A percentile compares a stretch with the other conserved stretches of the same genome.
phyloP scores from a whole-genome alignment of 805 yeast genomes.

The Ogataea paraovalis region DNA sequence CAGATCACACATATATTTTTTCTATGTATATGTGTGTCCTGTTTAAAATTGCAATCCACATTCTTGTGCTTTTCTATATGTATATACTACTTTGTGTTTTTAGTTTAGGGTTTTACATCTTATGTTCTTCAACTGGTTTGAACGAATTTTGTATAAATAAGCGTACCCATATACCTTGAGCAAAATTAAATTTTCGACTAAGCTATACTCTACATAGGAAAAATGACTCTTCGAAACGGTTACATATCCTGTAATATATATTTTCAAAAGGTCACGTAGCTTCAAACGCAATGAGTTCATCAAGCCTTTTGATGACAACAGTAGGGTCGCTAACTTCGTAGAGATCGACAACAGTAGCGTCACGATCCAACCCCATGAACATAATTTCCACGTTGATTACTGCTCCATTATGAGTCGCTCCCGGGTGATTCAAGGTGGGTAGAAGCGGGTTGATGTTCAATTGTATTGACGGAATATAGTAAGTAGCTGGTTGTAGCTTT shows the following conservation, averaged over 20 bases:
- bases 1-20: too few relatives aligned
- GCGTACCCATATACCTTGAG: too few relatives aligned
- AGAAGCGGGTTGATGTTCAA: slow-evolving; percentile 12
- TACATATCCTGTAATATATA: slow-evolving; percentile 1
- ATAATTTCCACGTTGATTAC: slow-evolving; percentile 23
- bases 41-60: too few relatives aligned
- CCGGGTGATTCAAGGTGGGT: slow-evolving; percentile 2
- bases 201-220: too few relatives aligned
- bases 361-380: slow-evolving; percentile 10
- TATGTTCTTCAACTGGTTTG: too few relatives aligned
- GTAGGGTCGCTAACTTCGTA: slow-evolving; percentile 19
- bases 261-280: not conserved
- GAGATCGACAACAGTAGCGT: slow-evolving; percentile 17
- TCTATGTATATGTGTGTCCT: too few relatives aligned
- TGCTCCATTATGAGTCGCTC: slow-evolving; percentile 14
- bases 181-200: too few relatives aligned
- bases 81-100: not conserved
- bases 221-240: too few relatives aligned
- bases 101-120: not conserved
- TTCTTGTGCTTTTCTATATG: not conserved
- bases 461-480: not conserved
- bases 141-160: too few relatives aligned
- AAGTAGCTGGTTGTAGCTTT: too few relatives aligned
- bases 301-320: slow-evolving; percentile 10
- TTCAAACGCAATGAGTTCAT: slow-evolving; percentile 13